Conservation (phyloP, 257 asterid species). For the Forsythia suspensa region DNA sequence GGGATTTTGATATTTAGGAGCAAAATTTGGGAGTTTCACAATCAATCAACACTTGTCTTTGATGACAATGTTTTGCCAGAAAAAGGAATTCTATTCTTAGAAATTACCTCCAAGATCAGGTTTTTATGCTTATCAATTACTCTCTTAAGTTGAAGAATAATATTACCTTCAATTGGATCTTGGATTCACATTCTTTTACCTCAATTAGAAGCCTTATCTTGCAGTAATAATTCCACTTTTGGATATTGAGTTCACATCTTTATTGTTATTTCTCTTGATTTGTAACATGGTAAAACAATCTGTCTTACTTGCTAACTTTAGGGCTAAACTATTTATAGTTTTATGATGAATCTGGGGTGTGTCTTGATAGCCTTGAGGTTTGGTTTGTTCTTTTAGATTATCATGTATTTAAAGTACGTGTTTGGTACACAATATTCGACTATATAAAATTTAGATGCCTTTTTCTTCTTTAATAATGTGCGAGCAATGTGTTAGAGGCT, state of each 20-base stretch:
- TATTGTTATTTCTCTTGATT: neutral
- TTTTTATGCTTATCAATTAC: neutral
- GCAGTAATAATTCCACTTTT: neutral
- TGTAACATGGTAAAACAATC: neutral
- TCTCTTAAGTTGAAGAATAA: neutral
- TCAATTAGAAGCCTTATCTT: neutral
- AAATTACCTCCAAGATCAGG: neutral
- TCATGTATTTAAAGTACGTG: neutral
- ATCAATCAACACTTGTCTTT: neutral
- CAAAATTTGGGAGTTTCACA: neutral
- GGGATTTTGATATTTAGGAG: neutral
- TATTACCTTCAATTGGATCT: neutral
- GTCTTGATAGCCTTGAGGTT: neutral
- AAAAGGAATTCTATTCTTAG: neutral
- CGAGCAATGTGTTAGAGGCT: neutral
- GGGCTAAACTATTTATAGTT: neutral
- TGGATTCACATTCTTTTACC: neutral
- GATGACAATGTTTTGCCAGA: neutral
- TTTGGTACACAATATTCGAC: too few species aligned
- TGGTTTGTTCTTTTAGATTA: neutral
- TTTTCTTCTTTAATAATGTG: too few species aligned
- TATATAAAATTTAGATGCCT: too few species aligned
- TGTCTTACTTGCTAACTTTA: neutral
- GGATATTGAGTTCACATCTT: neutral
- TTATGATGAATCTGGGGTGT: neutral